Evolutionary conservation across 1,284 basidiomycete genomes (phyloP), one percentile per base, ranked within the genome.

Genomic region (Moesziomyces aphidis): DNA sequence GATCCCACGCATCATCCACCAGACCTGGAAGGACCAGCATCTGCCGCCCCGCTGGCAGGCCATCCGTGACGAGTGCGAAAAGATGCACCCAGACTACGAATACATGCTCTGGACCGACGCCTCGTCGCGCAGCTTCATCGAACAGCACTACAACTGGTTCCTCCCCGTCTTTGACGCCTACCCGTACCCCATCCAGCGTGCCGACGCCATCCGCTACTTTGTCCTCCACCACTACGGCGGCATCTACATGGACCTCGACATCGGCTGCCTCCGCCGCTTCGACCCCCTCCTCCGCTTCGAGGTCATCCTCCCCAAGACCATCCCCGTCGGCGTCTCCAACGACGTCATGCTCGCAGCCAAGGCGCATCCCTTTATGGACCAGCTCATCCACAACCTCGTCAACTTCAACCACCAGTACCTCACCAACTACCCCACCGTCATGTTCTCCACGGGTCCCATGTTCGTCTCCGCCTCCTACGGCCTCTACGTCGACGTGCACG

Each of bases 51-150:
- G 90, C 70, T 99, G 95, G 95, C 89, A 90, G 75, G 88, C 75
- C 21, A 81, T 86, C 23, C 73, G 85, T 8, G 81, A 85, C 44
- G 82, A 76, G 43, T 87, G 86, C 64, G 77, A 76, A n/a, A 76
- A 74, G 45, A 78, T 86, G 76, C 85, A 86, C 57, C 81, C 93
- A 7, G 95, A 97, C 88, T 98, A 98, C 85, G 90, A 97, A 85
- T 97, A 97, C 88, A 96, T 91, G 89, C 88, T 99, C 4, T 99
- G 96, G 96, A 97, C 96, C 22, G 97, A 99, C 85, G 92, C 90
- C 13, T 87, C 89, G 67, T 93, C 96, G 17, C 91, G 94, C 77
- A 89, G 93, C 75, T 98, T 99, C 85, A 92, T 99, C 81, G 91
- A 91, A 19, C 86, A 90, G 61, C 86, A 95, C 70, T 99, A 99